Conservation (phyloP, 2,329 filamentous ascomycete genomes). For the Colletotrichum simmondsii region DNA sequence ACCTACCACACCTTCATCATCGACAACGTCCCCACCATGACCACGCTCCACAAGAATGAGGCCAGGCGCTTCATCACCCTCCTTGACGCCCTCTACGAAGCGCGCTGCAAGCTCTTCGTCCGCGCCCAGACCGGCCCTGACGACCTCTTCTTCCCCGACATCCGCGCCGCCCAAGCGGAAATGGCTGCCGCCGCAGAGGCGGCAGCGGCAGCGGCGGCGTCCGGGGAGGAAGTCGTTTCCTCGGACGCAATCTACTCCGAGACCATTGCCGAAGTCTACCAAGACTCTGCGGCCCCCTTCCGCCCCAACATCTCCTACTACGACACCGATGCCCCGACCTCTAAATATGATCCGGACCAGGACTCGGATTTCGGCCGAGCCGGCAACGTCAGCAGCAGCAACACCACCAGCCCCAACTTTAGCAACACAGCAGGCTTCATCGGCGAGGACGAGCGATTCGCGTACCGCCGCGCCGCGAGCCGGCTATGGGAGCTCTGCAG, state of each 20-base stretch:
- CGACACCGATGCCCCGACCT: constrained; percentile 54
- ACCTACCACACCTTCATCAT: constrained; percentile 83
- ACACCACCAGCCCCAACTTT: constrained; percentile 67
- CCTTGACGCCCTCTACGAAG: constrained; percentile 83
- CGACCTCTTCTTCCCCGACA: constrained; percentile 80
- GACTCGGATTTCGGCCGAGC: constrained; percentile 64
- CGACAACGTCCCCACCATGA: constrained; percentile 75
- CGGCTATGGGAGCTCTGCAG: constrained; percentile 88
- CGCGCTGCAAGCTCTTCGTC: constrained; percentile 80
- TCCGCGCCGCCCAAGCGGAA: constrained; percentile 28
- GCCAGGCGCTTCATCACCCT: constrained; percentile 84
- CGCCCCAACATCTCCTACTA: constrained; percentile 81
- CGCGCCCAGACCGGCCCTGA: constrained; percentile 76
- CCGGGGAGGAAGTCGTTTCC: constrained; percentile 35
- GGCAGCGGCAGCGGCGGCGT: background rate
- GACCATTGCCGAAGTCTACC: constrained; percentile 74
- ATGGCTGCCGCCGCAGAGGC: background rate
- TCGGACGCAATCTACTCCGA: constrained; percentile 55
- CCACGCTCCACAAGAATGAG: constrained; percentile 79
- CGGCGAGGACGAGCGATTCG: constrained; percentile 84
- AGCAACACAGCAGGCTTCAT: constrained; percentile 75
- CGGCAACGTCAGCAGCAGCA: constrained; percentile 24
- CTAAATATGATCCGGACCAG: constrained; percentile 65
- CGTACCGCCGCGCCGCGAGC: constrained; percentile 80
- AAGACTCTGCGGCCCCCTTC: constrained; percentile 81